Percentiles rank a stretch among this genome's conserved stretches.
phyloP scores from a whole-genome alignment of 768 basidiomycete species.

The Amylocystis lapponica region DNA sequence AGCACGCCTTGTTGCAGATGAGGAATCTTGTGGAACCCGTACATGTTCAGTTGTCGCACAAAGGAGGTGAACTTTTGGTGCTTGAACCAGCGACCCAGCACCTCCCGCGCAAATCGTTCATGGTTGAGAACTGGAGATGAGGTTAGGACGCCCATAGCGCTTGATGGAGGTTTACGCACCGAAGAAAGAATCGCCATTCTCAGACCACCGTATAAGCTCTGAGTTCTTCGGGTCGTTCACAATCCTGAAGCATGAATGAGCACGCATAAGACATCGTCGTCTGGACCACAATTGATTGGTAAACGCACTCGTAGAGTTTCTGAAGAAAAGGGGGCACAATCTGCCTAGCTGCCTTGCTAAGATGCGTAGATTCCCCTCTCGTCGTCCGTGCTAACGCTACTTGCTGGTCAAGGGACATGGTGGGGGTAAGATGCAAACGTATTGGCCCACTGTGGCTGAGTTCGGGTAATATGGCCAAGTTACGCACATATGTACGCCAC shows the following conservation, averaged over 20 bases:
- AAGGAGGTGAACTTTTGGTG: slow-evolving; percentile 94
- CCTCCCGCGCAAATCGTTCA: slow-evolving; percentile 83
- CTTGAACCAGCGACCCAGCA: slow-evolving; percentile 94
- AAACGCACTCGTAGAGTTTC: slow-evolving; percentile 83
- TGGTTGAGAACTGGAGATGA: slow-evolving; percentile 71
- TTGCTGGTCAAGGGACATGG: slow-evolving; percentile 49
- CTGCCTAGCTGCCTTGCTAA: slow-evolving; percentile 42
- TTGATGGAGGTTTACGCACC: slow-evolving; percentile 42
- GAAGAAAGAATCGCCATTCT: slow-evolving; percentile 87
- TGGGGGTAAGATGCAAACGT: slow-evolving; percentile 3
- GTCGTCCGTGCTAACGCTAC: slow-evolving; percentile 47
- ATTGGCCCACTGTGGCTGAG: too few species aligned
- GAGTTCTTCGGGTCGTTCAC: slow-evolving; percentile 81
- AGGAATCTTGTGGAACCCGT: slow-evolving; percentile 92
- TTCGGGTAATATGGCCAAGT: too few species aligned
- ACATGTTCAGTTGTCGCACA: slow-evolving; percentile 93
- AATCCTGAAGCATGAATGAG: slow-evolving; percentile 50
- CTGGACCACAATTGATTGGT: slow-evolving; percentile 8
- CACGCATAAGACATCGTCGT: neutral
- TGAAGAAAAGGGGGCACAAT: slow-evolving; percentile 82
- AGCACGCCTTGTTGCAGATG: slow-evolving; percentile 94
- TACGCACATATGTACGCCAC: too few species aligned
- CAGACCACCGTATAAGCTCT: slow-evolving; percentile 88
- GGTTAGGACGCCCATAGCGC: slow-evolving; percentile 4
- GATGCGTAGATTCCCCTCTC: slow-evolving; percentile 31